Evolutionary conservation across 192 early-diverging fungal species (phyloP).

Genomic region (Linnemannia zychae): DNA sequence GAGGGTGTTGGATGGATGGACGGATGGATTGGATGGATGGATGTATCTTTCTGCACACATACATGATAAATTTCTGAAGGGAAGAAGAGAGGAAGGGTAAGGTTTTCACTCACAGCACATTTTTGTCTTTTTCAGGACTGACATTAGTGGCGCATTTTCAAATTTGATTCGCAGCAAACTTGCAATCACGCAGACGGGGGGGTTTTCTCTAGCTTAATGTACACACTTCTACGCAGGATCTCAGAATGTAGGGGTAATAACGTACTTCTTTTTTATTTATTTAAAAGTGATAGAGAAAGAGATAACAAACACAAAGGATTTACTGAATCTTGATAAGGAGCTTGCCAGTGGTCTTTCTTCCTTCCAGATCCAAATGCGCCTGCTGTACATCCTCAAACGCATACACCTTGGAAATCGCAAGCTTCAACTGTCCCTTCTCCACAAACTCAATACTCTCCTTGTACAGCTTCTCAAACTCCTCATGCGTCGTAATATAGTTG

Average conservation of each 20-base stretch:
- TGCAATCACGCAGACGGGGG: too few relatives aligned
- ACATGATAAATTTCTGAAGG: slow-evolving; percentile 14
- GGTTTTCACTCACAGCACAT: background rate
- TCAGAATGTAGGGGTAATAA: too few relatives aligned
- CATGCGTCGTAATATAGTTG: slow-evolving; percentile 70
- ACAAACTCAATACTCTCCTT: slow-evolving; percentile 72
- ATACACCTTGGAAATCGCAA: slow-evolving; percentile 81
- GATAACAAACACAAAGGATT: background rate
- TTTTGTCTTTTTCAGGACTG: background rate
- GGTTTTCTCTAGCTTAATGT: too few relatives aligned
- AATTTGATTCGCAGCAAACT: background rate
- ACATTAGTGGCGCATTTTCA: background rate
- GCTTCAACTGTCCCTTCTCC: slow-evolving; percentile 65
- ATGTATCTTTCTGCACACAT: slow-evolving; percentile 23
- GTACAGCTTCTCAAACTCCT: slow-evolving; percentile 73
- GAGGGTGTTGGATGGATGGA: slow-evolving; percentile 6
- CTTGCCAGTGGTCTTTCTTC: slow-evolving; percentile 77
- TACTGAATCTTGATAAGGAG: slow-evolving; percentile 67
- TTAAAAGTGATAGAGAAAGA: background rate
- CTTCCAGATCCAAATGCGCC: slow-evolving; percentile 84
- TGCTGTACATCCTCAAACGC: slow-evolving; percentile 75
- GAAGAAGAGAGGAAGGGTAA: slow-evolving; percentile 8
- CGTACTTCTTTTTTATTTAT: too few relatives aligned
- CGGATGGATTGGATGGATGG: slow-evolving; percentile 27
- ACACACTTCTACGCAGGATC: too few relatives aligned